phyloP scores from a whole-genome alignment of 78 protist genomes.

The Isochrysis galbana region DNA sequence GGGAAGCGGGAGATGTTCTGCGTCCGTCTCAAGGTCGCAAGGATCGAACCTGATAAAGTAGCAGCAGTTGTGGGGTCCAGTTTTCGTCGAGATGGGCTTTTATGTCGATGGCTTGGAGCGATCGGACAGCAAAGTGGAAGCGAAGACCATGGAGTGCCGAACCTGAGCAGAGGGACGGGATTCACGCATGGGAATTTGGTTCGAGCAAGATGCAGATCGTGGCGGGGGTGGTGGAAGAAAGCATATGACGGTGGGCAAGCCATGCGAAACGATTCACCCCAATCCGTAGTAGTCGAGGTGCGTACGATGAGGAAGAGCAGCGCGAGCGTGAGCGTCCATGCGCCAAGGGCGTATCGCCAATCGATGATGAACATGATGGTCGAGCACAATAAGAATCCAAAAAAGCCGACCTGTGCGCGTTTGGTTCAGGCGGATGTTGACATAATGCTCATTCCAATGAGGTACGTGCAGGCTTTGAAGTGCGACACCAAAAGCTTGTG shows the following conservation, averaged over 20 bases:
- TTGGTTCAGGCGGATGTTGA: too few species aligned
- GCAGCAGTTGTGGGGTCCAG: conserved; percentile 36
- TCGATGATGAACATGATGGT: neutral
- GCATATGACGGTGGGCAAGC: too few species aligned
- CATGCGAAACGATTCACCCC: too few species aligned
- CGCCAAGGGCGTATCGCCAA: neutral
- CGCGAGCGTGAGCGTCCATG: neutral
- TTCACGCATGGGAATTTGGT: neutral
- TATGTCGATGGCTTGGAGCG: conserved; percentile 9
- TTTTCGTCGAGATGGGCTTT: neutral
- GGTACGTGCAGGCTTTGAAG: too few species aligned
- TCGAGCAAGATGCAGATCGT: too few species aligned
- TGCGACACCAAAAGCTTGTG: too few species aligned
- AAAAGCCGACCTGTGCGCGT: neutral
- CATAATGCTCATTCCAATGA: too few species aligned
- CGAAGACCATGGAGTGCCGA: neutral
- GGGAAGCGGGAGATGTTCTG: too few species aligned
- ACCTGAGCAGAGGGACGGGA: neutral
- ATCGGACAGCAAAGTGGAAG: neutral
- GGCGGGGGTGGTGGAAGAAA: too few species aligned
- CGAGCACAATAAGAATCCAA: neutral
- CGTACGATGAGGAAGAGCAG: neutral
- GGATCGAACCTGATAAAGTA: neutral
- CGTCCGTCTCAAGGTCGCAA: too few species aligned
- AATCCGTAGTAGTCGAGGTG: neutral